Base-by-base conservation (phyloP, 495 filamentous ascomycete genomes). In the Penicillium ochrochloron region DNA sequence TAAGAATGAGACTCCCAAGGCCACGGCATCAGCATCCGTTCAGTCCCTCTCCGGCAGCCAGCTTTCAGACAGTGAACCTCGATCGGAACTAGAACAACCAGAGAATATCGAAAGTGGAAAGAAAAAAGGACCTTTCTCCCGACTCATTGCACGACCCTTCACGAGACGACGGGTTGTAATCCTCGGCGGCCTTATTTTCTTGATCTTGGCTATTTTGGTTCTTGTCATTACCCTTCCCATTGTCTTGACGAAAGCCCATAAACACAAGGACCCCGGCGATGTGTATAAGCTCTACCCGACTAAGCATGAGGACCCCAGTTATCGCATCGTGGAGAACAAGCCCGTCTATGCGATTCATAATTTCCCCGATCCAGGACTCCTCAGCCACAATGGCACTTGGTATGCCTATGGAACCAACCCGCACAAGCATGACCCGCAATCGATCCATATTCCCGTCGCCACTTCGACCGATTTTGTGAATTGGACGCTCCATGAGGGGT, bases 341-440 rank as follows among this genome's bases (percentile, higher is more conserved):
- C 74, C 74, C 14, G 34, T 70, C 15, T 71, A 58, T 11, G 73
- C 63, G 2, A 19, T 73, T 10, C 56, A 69, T 11, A 67, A 80
- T 55, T 80, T 80, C 61, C 72, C 77, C 3, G 76, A 78, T 56
- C 77, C 77, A 0, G 74, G 73, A n/a, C 67, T 77, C 11, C 48
- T 76, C 33, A 53, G 74, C n/a, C 62, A 70, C 54, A 72, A 76
- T 58, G 71, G 67, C 5, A 75, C 71, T 12, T 76, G 74, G 72
- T 77, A 71, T 66, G 73, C 77, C 5, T 77, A 68, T 62, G 76
- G 65, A 1, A 78, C 77, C 9, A 75, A 75, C 35, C 66, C 72
- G 10, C 58, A 48, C 19, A 72, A 67, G 39, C 62, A 65, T 35
- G 59, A 70, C 23, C 62, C 73, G 2, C 8, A 64, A 14, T 62